A percentile compares a stretch with the other conserved stretches of the same genome.
Evolutionary conservation across 1,139 yeast species (phyloP).

Genomic region (Protomyces pachydermus): DNA sequence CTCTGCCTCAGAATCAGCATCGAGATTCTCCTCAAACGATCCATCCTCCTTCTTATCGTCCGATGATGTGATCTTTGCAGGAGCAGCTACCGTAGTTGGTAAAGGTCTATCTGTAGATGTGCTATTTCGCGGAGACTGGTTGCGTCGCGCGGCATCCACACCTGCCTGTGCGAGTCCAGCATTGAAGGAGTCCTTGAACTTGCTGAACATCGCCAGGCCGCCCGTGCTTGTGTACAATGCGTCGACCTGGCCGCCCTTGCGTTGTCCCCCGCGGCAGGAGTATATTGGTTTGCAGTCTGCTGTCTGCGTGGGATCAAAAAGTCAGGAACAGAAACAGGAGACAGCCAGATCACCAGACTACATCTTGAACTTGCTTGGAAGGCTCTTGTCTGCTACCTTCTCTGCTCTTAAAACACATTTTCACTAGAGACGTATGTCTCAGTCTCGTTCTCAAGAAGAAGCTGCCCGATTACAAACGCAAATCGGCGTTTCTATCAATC

Average conservation of each 20-base stretch:
- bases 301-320: too few relatives aligned
- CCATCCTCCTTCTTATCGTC: not conserved
- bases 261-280: too few relatives aligned
- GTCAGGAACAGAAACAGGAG: too few relatives aligned
- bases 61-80: not conserved
- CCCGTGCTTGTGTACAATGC: too few relatives aligned
- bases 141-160: constrained; percentile 21
- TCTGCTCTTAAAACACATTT: not conserved
- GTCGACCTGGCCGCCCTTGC: too few relatives aligned
- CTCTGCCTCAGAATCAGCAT: not conserved
- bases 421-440: not conserved
- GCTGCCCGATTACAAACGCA: constrained; percentile 4
- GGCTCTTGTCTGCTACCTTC: too few relatives aligned
- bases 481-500: constrained; percentile 22
- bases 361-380: too few relatives aligned
- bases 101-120: constrained; percentile 8
- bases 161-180: constrained; percentile 23
- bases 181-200: constrained; percentile 18
- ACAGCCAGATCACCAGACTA: too few relatives aligned
- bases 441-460: not conserved
- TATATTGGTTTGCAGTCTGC: too few relatives aligned
- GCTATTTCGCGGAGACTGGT: constrained; percentile 13
- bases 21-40: not conserved
- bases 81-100: not conserved
- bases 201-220: constrained; percentile 11